Evolutionary conservation across 1,284 basidiomycete species (phyloP).

Genomic region (Sanghuangporus weigelae): DNA sequence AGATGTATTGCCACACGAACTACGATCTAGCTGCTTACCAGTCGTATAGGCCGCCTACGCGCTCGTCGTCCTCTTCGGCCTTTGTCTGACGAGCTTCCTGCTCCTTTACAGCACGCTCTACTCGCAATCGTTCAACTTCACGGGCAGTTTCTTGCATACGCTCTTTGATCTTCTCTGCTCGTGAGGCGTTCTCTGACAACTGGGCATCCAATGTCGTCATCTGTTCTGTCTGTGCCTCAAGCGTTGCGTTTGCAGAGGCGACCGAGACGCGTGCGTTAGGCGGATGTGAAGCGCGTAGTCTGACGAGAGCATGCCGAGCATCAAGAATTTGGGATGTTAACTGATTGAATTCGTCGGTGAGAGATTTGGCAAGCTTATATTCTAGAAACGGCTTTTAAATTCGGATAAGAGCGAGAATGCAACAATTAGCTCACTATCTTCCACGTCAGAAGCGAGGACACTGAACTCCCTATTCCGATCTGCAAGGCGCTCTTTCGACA

Average conservation of each 20-base stretch:
- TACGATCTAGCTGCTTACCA: slow-evolving; percentile 44
- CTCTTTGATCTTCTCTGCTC: slow-evolving; percentile 50
- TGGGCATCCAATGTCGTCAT: slow-evolving; percentile 70
- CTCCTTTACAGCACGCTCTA: slow-evolving; percentile 66
- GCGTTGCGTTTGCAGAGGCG: slow-evolving; percentile 60
- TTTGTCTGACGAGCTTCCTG: slow-evolving; percentile 55
- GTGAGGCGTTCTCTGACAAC: slow-evolving; percentile 36
- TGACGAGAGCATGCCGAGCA: slow-evolving; percentile 69
- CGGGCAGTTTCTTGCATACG: slow-evolving; percentile 50
- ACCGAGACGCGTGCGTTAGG: slow-evolving; percentile 68
- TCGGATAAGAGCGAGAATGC: too few species aligned
- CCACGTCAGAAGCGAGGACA: slow-evolving; percentile 57
- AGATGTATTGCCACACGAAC: background rate
- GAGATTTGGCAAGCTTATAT: slow-evolving; percentile 47
- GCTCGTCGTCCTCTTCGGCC: slow-evolving; percentile 60
- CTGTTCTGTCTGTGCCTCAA: slow-evolving; percentile 64
- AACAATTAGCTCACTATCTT: slow-evolving; percentile 45
- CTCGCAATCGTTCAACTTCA: slow-evolving; percentile 58
- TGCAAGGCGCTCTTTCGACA: slow-evolving; percentile 54
- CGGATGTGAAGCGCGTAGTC: slow-evolving; percentile 74
- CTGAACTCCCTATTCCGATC: slow-evolving; percentile 59
- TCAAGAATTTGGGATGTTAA: slow-evolving; percentile 75
- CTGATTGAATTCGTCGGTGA: slow-evolving; percentile 49
- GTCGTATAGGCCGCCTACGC: slow-evolving; percentile 59
- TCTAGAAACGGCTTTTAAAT: slow-evolving; percentile 34